These are phyloP conservation scores for Paramecium octaurelia DNA, from an alignment of 73 alveolate species.

Conservation along the genomic window DNA sequence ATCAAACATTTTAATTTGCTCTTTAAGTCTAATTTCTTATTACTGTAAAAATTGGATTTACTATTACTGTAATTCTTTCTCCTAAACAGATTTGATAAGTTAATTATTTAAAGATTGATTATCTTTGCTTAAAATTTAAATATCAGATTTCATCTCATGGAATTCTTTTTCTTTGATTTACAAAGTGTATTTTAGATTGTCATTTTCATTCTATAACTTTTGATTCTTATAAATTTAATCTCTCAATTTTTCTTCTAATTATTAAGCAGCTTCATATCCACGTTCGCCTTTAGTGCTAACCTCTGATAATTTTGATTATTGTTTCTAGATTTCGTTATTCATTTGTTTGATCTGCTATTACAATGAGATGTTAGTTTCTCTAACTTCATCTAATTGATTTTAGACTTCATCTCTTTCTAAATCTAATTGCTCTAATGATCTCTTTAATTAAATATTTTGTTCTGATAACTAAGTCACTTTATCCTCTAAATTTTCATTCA, in stretches of 20 bases:
- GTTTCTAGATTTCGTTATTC: constrained; percentile 36
- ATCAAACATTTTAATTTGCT: constrained; percentile 35
- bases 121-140: constrained; percentile 32
- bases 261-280: constrained; percentile 39
- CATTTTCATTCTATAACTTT: constrained; percentile 41
- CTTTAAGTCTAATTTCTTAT: constrained; percentile 53
- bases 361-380: neutral
- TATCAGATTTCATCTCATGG: constrained; percentile 33
- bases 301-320: constrained; percentile 41
- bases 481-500: neutral
- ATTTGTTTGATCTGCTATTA: neutral
- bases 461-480: neutral
- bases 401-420: constrained; percentile 61
- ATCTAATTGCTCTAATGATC: constrained; percentile 45
- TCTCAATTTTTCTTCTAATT: constrained; percentile 46
- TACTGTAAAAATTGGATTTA: constrained; percentile 32
- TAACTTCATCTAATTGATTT: constrained; percentile 44
- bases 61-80: constrained; percentile 41
- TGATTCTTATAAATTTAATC: constrained; percentile 27
- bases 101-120: constrained; percentile 44
- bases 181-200: constrained; percentile 50
- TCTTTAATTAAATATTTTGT: neutral
- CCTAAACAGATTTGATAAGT: constrained; percentile 37
- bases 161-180: constrained; percentile 53
- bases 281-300: constrained; percentile 37